These are phyloP conservation scores for Oryza longistaminata DNA, from an alignment of 176 grass and related monocot genomes.

Conservation along the genomic window DNA sequence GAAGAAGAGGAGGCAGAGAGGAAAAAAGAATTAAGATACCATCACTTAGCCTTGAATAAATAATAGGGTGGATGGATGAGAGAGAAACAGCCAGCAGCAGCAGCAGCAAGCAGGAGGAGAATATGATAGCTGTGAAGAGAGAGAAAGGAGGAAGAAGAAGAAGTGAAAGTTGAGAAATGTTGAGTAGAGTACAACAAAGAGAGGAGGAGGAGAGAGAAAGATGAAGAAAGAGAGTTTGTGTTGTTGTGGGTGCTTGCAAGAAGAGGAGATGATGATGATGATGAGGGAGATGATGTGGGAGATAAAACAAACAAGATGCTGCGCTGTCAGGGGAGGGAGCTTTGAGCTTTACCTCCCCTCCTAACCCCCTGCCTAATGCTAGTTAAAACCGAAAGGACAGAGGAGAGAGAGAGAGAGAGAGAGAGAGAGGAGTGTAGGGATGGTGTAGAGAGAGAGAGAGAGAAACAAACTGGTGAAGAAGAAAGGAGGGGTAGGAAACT, in stretches of 20 bases:
- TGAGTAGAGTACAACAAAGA: conserved; percentile 20
- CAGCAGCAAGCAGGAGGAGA: background rate
- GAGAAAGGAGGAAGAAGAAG: background rate
- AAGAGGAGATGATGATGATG: conserved; percentile 68
- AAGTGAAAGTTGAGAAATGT: conserved; percentile 48
- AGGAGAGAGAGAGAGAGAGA: conserved; percentile 45
- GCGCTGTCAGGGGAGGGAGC: conserved; percentile 70
- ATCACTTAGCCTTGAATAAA: conserved; percentile 61
- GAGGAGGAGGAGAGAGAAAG: background rate
- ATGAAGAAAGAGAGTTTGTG: background rate
- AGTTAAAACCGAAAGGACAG: conserved; percentile 67
- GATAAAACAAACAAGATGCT: conserved; percentile 99
- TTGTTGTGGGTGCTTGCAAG: conserved; percentile 9
- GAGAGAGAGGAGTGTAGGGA: conserved; percentile 38
- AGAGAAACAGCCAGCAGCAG: conserved; percentile 6
- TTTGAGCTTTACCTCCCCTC: conserved; percentile 64
- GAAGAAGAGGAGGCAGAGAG: background rate
- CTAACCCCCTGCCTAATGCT: conserved; percentile 31
- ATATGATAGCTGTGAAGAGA: conserved; percentile 52
- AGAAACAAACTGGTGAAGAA: conserved; percentile 21
- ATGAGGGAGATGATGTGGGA: conserved; percentile 69
- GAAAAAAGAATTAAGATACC: conserved; percentile 66
- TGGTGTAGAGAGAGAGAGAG: conserved; percentile 48
- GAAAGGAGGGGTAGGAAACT: conserved; percentile 10
- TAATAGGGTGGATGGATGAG: conserved; percentile 48